Evolutionary conservation across 2,329 filamentous ascomycete species (phyloP).

Genomic region (Amylocarpus encephaloides): DNA sequence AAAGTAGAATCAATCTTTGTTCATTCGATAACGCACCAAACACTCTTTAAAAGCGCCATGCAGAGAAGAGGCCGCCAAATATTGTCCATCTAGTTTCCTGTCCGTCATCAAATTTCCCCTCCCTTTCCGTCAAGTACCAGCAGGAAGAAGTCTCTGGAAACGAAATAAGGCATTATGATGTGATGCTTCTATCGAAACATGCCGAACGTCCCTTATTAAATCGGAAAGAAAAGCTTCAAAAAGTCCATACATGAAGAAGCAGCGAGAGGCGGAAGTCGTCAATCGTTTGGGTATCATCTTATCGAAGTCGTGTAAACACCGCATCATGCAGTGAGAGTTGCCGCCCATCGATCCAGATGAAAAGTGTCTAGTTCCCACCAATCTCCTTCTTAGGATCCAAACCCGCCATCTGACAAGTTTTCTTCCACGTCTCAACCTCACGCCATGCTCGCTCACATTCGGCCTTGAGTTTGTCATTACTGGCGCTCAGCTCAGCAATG

Average conservation of each 20-base stretch:
- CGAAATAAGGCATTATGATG: background rate
- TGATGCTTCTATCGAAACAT: background rate
- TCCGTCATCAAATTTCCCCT: slow-evolving; percentile 15
- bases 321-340: slow-evolving; percentile 20
- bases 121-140: slow-evolving; percentile 6
- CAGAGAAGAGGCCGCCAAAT: slow-evolving; percentile 2
- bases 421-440: slow-evolving; percentile 75
- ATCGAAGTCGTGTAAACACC: slow-evolving; percentile 21
- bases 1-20: background rate
- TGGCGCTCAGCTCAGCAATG: slow-evolving; percentile 78
- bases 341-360: slow-evolving; percentile 24
- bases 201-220: slow-evolving; percentile 6
- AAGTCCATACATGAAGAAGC: slow-evolving; percentile 28
- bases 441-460: slow-evolving; percentile 74
- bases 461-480: slow-evolving; percentile 78
- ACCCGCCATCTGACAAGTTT: slow-evolving; percentile 55
- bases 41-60: slow-evolving; percentile 4
- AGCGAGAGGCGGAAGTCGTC: slow-evolving; percentile 25
- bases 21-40: slow-evolving; percentile 2
- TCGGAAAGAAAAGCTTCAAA: slow-evolving; percentile 11
- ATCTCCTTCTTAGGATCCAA: slow-evolving; percentile 42
- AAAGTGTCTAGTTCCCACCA: slow-evolving; percentile 26
- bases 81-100: slow-evolving; percentile 13
- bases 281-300: slow-evolving; percentile 29
- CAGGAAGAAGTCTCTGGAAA: slow-evolving; percentile 3